Percentiles rank a stretch among this genome's conserved stretches.
Evolutionary conservation across 768 basidiomycete species (phyloP).

Genomic region (Lentinula aciculospora): DNA sequence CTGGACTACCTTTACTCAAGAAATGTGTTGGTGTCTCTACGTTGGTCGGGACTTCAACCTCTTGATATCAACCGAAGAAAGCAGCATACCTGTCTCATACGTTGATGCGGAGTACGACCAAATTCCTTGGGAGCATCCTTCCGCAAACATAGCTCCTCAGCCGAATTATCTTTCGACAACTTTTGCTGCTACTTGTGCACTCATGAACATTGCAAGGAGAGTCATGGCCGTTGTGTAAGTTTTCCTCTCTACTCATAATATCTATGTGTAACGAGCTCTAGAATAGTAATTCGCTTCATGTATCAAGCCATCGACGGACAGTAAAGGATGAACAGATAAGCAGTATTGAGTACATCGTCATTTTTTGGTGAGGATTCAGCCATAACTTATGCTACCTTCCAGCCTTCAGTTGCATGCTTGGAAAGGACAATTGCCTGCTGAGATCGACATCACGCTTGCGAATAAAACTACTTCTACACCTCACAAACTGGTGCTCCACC

Average conservation of each 20-base stretch:
- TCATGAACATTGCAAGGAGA: slow-evolving; percentile 23
- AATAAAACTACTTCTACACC: slow-evolving; percentile 23
- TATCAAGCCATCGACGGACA: not conserved
- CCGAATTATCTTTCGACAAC: slow-evolving; percentile 18
- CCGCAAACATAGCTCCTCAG: slow-evolving; percentile 19
- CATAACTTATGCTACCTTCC: not conserved
- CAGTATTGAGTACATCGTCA: slow-evolving; percentile 14
- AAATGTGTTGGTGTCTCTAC: slow-evolving; percentile 38
- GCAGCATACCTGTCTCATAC: slow-evolving; percentile 25
- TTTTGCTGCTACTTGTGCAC: slow-evolving; percentile 24
- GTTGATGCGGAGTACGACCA: slow-evolving; percentile 27
- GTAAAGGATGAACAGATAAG: slow-evolving; percentile 11
- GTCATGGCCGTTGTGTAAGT: slow-evolving; percentile 30
- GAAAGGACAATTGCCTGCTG: slow-evolving; percentile 19
- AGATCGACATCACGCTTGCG: slow-evolving; percentile 24
- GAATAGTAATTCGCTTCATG: slow-evolving; percentile 1
- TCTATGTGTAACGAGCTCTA: slow-evolving; percentile 2
- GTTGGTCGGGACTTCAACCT: slow-evolving; percentile 35
- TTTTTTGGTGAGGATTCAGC: too few species aligned
- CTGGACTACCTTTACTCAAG: slow-evolving; percentile 31
- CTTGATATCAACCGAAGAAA: slow-evolving; percentile 13
- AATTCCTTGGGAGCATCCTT: slow-evolving; percentile 23
- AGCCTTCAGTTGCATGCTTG: slow-evolving; percentile 13
- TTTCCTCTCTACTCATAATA: not conserved
- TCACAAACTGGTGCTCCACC: slow-evolving; percentile 28